These are phyloP conservation scores for Phytophthora nicotianae DNA, from an alignment of 352 stramenopile species.

Conservation along the genomic window DNA sequence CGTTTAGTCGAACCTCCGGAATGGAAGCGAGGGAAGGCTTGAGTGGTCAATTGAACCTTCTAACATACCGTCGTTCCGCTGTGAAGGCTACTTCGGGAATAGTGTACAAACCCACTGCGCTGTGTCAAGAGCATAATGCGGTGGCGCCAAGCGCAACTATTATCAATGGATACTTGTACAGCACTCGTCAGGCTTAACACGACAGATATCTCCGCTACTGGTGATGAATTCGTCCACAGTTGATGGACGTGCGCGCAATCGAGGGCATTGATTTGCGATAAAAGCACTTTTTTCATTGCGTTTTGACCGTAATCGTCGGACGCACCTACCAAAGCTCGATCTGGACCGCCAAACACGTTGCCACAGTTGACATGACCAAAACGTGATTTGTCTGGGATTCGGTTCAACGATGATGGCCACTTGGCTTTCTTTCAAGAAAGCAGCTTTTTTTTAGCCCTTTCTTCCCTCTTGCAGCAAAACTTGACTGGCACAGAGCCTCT, in stretches of 20 bases:
- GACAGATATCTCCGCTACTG: not conserved
- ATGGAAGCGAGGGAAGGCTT: not conserved
- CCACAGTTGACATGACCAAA: not conserved
- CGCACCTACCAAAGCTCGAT: constrained; percentile 26
- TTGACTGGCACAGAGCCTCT: constrained; percentile 23
- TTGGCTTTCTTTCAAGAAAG: constrained; percentile 28
- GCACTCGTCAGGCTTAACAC: too few species aligned
- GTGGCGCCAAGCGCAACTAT: too few species aligned
- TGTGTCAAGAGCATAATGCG: too few species aligned
- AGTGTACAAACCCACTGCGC: too few species aligned
- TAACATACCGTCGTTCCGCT: not conserved
- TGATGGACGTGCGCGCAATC: constrained; percentile 1
- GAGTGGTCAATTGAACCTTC: not conserved
- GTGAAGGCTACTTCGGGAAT: too few species aligned
- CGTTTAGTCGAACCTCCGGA: not conserved
- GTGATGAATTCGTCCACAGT: not conserved
- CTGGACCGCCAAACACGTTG: too few species aligned
- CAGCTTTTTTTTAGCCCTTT: constrained; percentile 19
- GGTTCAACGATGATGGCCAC: constrained; percentile 18
- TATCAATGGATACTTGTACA: too few species aligned
- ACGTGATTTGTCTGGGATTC: not conserved
- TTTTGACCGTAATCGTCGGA: constrained; percentile 22
- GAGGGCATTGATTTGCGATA: constrained; percentile 3
- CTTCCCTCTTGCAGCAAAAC: constrained; percentile 7
- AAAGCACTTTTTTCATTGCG: constrained; percentile 17